Evolutionary conservation across 345 rosid genomes (phyloP).

Genomic region (Gynandropsis gynandra): DNA sequence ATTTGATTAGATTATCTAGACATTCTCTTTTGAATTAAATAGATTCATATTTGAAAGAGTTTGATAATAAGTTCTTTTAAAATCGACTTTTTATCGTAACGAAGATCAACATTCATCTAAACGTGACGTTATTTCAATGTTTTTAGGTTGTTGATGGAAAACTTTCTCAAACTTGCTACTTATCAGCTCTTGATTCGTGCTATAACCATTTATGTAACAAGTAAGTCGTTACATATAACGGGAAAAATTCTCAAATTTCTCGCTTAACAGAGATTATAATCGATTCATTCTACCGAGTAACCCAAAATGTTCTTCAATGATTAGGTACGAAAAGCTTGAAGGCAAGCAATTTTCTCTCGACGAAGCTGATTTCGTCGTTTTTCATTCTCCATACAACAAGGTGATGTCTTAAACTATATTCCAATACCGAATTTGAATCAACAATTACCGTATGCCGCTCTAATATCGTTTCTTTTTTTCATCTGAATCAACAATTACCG

Average conservation of each 20-base stretch:
- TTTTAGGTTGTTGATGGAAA: conserved; percentile 99
- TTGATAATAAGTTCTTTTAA: too few species aligned
- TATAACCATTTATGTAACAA: conserved; percentile 75
- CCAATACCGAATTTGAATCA: conserved; percentile 8
- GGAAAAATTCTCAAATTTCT: background rate
- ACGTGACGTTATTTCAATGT: too few species aligned
- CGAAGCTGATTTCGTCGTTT: conserved; percentile 74
- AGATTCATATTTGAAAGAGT: too few species aligned
- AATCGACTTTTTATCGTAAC: too few species aligned
- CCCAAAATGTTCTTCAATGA: conserved; percentile 3
- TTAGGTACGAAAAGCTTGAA: conserved; percentile 76
- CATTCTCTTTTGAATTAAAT: too few species aligned
- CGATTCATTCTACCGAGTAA: too few species aligned
- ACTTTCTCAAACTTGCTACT: conserved; percentile 98
- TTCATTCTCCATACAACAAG: conserved; percentile 99
- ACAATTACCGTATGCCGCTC: background rate
- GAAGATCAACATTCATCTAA: too few species aligned
- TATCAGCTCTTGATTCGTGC: conserved; percentile 93
- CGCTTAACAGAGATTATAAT: too few species aligned
- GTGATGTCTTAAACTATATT: too few species aligned
- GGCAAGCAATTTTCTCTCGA: conserved; percentile 75
- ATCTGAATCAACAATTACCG: background rate
- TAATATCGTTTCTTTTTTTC: conserved; percentile 3
- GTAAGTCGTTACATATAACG: conserved; percentile 33
- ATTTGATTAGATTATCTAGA: too few species aligned